phyloP scores from a whole-genome alignment of 1,139 yeast genomes.

The Scheffersomyces illinoinensis region DNA sequence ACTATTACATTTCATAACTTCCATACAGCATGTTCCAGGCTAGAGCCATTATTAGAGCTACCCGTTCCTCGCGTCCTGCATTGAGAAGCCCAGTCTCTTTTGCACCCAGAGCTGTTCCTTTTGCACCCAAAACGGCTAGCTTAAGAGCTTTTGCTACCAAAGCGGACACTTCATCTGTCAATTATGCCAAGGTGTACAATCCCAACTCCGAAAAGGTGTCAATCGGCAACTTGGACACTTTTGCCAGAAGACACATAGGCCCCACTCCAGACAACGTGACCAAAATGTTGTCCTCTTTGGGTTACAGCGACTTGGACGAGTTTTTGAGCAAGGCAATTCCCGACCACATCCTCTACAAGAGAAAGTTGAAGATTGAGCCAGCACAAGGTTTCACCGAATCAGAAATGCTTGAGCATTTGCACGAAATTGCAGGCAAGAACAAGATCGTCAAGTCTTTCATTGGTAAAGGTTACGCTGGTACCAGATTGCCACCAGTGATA shows the following conservation, averaged over 20 bases:
- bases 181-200: slow-evolving; percentile 41
- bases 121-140: background rate
- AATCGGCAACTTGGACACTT: slow-evolving; percentile 65
- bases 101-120: background rate
- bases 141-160: slow-evolving; percentile 20
- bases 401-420: slow-evolving; percentile 72
- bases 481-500: slow-evolving; percentile 86
- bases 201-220: slow-evolving; percentile 31
- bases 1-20: background rate
- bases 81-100: background rate
- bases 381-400: slow-evolving; percentile 76
- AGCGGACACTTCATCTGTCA: slow-evolving; percentile 50
- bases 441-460: slow-evolving; percentile 70
- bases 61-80: slow-evolving; percentile 4
- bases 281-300: slow-evolving; percentile 65
- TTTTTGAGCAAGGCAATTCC: slow-evolving; percentile 81
- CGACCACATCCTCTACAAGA: slow-evolving; percentile 64
- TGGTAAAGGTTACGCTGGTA: slow-evolving; percentile 94
- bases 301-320: slow-evolving; percentile 65
- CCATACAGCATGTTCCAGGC: slow-evolving; percentile 6
- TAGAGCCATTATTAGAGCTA: slow-evolving; percentile 8
- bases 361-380: slow-evolving; percentile 66
- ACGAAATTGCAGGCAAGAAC: slow-evolving; percentile 73
- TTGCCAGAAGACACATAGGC: slow-evolving; percentile 89
- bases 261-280: slow-evolving; percentile 66